Evolutionary conservation across 805 yeast species (phyloP), one percentile per base, ranked within the genome.

Genomic region (Cyberlindnera euphorbiae): DNA sequence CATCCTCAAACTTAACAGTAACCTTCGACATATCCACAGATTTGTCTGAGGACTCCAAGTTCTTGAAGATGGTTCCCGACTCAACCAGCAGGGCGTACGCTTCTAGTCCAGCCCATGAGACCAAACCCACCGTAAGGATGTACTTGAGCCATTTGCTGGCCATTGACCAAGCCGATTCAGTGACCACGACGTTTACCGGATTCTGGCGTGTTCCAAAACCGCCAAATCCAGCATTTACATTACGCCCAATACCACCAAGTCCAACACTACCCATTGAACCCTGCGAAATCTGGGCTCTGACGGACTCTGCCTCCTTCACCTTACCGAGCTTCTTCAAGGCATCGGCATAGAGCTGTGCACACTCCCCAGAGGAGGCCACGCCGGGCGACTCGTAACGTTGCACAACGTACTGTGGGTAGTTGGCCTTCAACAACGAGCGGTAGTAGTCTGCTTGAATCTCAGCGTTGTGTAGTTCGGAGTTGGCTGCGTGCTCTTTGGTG

Each of bases 321-420:
- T 85, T 80, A 27, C 96, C 96, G 44, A 79, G 67, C 52, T 77
- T 77, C 47, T 75, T 77, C 49, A 93, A 66, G 2, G 97, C 97
- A 44, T 82, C 86, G 41, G 79, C 67, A 58, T 93, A 93, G 26
- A 84, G 66, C 44, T 71, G 72, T 35, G 87, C 78, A 64, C 97
- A 84, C 45, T 83, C 94, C 3, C 77, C 71, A 38, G 84, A 79
- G 10, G 81, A 66, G 8, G 95, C 93, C 36, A 93, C 85, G n/a
- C 96, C 96, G 0, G 93, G 83, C 8, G 94, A 83, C 59, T 94
- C 97, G 58, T 75, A 94, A 41, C 99, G 74, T 39, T 93, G 82
- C n/a, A 90, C 87, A 6, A 93, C 96, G 36, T 90, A 81, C 52
- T 88, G 95, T n/a, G 98, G 97, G 56, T 87, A 93, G 62, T 85